Percentiles rank a stretch among this genome's conserved stretches.
These are phyloP conservation scores for Dendrothele bispora DNA, from an alignment of 768 basidiomycete genomes.

Conservation along the genomic window DNA sequence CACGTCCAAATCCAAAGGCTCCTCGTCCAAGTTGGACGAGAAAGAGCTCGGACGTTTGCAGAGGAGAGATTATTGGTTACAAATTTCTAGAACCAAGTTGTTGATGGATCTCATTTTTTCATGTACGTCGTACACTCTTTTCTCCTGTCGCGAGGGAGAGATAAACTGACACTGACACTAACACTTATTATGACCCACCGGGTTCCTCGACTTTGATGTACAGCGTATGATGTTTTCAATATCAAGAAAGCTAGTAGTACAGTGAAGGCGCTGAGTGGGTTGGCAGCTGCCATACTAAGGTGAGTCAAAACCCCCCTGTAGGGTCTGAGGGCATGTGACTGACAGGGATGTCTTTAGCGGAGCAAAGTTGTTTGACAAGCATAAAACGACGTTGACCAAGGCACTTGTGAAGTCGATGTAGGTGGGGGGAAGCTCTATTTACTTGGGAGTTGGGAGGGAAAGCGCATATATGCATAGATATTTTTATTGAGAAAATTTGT, in stretches of 20 bases:
- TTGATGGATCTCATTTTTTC: slow-evolving; percentile 87
- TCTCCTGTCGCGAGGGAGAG: slow-evolving; percentile 1
- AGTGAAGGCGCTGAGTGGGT: slow-evolving; percentile 65
- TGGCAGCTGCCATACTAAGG: slow-evolving; percentile 75
- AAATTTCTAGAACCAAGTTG: slow-evolving; percentile 67
- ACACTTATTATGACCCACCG: too few species aligned
- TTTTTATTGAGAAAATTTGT: not conserved
- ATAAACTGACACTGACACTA: slow-evolving; percentile 12
- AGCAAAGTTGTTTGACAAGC: slow-evolving; percentile 74
- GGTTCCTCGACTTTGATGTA: too few species aligned
- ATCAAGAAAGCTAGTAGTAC: slow-evolving; percentile 59
- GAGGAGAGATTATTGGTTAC: slow-evolving; percentile 77
- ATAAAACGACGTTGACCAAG: slow-evolving; percentile 63
- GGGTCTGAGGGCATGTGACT: slow-evolving; percentile 3
- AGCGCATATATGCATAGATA: not conserved
- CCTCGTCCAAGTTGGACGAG: slow-evolving; percentile 58
- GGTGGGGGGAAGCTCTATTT: not conserved
- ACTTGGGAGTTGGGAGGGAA: not conserved
- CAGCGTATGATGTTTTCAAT: slow-evolving; percentile 81
- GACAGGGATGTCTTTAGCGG: slow-evolving; percentile 41
- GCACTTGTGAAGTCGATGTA: slow-evolving; percentile 26
- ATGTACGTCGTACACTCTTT: slow-evolving; percentile 45
- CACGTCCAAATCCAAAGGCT: slow-evolving; percentile 68
- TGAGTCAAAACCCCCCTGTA: slow-evolving; percentile 31
- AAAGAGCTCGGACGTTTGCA: slow-evolving; percentile 68